These are phyloP conservation scores for Biscogniauxia mediterranea DNA, from an alignment of 2,329 filamentous ascomycete species.

Conservation along the genomic window DNA sequence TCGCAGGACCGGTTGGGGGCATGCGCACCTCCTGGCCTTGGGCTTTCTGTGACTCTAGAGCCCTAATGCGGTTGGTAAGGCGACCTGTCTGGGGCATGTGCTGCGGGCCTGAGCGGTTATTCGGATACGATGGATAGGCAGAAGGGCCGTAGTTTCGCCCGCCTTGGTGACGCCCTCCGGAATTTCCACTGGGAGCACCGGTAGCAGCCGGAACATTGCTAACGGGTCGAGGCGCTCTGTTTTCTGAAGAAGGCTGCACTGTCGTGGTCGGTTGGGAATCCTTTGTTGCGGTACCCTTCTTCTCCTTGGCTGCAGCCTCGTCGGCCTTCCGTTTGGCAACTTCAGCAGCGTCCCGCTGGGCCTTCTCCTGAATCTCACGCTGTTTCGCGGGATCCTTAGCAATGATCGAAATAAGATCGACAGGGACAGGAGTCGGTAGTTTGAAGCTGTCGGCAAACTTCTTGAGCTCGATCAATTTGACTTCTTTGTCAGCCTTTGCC, in stretches of 20 bases:
- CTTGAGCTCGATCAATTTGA: constrained; percentile 90
- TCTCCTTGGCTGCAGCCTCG: constrained; percentile 47
- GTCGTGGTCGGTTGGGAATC: constrained; percentile 40
- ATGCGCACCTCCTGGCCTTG: constrained; percentile 59
- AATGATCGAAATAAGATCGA: constrained; percentile 88
- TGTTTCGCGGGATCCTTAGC: constrained; percentile 97
- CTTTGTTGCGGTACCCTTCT: constrained; percentile 49
- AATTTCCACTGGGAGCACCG: constrained; percentile 18
- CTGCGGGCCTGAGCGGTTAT: constrained; percentile 45
- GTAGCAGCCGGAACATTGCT: constrained; percentile 24
- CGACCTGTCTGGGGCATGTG: constrained; percentile 41
- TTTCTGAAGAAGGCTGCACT: constrained; percentile 23
- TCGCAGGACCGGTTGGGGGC: constrained; percentile 72
- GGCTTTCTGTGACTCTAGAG: constrained; percentile 51
- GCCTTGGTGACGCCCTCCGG: constrained; percentile 42
- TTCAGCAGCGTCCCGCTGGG: constrained; percentile 71
- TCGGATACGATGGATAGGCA: constrained; percentile 47
- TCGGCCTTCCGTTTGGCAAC: constrained; percentile 47
- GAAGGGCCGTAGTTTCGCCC: constrained; percentile 50
- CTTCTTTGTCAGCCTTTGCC: constrained; percentile 75
- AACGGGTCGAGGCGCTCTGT: constrained; percentile 32
- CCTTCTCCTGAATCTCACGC: constrained; percentile 86
- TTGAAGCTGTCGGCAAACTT: constrained; percentile 96
- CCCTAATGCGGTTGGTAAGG: constrained; percentile 50
- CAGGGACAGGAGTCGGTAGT: constrained; percentile 85